Conservation (phyloP, 2,329 filamentous ascomycete genomes). For the Xylaria sp. region DNA sequence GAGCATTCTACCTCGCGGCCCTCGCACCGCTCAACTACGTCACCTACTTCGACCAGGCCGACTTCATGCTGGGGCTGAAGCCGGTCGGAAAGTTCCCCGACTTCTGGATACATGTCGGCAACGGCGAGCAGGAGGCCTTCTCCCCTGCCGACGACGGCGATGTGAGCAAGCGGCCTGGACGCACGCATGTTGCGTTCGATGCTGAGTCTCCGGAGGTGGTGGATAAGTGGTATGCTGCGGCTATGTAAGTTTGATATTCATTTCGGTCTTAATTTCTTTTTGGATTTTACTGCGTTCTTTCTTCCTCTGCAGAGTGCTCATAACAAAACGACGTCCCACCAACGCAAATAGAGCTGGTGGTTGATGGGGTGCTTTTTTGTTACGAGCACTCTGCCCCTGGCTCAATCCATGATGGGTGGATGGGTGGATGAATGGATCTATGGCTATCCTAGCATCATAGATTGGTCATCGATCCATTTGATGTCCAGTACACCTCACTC, state of each 20-base stretch:
- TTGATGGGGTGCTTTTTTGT: not conserved
- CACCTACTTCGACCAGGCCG: constrained; percentile 32
- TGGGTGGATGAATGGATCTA: not conserved
- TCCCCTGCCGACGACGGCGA: constrained; percentile 20
- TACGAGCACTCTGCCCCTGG: not conserved
- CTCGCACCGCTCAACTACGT: constrained; percentile 39
- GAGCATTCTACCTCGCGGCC: constrained; percentile 36
- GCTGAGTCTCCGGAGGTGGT: constrained; percentile 29
- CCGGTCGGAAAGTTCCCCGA: constrained; percentile 34
- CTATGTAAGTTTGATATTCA: constrained; percentile 33
- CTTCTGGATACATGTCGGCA: constrained; percentile 39
- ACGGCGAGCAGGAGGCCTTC: constrained; percentile 33
- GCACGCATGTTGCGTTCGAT: constrained; percentile 39
- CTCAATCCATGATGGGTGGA: not conserved
- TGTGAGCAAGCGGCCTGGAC: constrained; percentile 27
- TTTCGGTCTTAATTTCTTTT: not conserved
- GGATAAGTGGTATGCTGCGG: constrained; percentile 36
- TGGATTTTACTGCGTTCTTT: not conserved
- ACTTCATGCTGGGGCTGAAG: constrained; percentile 34
- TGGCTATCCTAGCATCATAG: constrained; percentile 25
- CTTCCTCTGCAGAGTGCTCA: not conserved
- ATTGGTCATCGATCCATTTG: constrained; percentile 22
- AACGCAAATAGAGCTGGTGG: no score
- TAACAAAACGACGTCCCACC: no score
- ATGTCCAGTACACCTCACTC: not conserved